phyloP scores from a whole-genome alignment of 805 yeast species.

The Candida maris region DNA sequence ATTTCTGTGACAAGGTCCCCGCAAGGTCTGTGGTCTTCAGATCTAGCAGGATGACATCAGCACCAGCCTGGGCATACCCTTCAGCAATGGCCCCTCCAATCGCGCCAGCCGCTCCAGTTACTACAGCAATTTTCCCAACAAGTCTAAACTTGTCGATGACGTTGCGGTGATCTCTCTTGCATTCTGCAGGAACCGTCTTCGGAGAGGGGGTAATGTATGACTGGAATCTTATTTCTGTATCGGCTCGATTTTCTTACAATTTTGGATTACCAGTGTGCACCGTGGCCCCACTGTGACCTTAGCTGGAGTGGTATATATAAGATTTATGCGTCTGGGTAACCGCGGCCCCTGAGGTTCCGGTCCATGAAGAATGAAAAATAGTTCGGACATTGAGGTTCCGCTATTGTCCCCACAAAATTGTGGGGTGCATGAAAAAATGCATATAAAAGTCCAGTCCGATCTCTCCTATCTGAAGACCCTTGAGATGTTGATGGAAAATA shows the following conservation, averaged over 20 bases:
- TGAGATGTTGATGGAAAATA: too few species aligned
- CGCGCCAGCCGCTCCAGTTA: slow-evolving; percentile 57
- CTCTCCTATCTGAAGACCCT: neutral
- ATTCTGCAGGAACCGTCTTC: slow-evolving; percentile 2
- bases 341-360: neutral
- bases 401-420: slow-evolving; percentile 3
- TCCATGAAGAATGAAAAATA: too few species aligned
- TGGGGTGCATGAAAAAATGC: slow-evolving; percentile 1
- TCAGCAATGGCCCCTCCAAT: slow-evolving; percentile 51
- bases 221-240: slow-evolving; percentile 2
- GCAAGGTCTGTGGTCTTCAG: slow-evolving; percentile 11
- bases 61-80: slow-evolving; percentile 50
- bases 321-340: neutral
- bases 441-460: neutral
- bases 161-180: slow-evolving; percentile 2
- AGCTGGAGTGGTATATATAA: too few species aligned
- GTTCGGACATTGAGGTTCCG: too few species aligned
- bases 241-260: too few species aligned
- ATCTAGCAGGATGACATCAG: slow-evolving; percentile 36
- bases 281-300: too few species aligned
- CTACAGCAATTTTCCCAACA: slow-evolving; percentile 37
- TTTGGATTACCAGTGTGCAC: too few species aligned
- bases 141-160: slow-evolving; percentile 31
- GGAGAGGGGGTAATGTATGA: slow-evolving; percentile 5
- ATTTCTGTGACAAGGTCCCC: slow-evolving; percentile 4